Evolutionary conservation across 2,329 filamentous ascomycete species (phyloP), one percentile per base, ranked within the genome.

Genomic region (Amauroascus verrucosus): DNA sequence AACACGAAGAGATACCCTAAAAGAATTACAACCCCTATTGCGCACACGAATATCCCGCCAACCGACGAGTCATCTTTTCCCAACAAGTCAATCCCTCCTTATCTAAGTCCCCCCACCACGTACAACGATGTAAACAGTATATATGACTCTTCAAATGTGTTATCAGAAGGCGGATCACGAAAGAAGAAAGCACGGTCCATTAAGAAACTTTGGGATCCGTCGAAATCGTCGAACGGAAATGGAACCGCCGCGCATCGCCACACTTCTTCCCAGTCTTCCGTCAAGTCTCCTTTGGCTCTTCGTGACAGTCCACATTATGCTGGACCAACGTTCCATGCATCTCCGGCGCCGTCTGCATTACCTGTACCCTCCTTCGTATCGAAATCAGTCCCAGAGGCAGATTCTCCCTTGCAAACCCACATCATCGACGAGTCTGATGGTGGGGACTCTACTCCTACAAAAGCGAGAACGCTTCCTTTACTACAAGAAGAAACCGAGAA

Each of bases 251-350:
- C 58, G 9, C 63, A 68, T 58, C 65, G 63, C 22, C 63, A 67
- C 55, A 66, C 65, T 8, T 62, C 63, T 53, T 69, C 64, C 22
- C 63, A 67, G 59, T 60, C 69, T 56, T 60, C 64, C 61, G 45
- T 70, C 58, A 77, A 76, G 63, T 69, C 76, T 44, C 68, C 69
- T 47, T 69, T 69, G 28, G 70, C 70, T 11, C 33, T 62, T 40
- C 70, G 67, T 48, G 66, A 70, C 48, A 67, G 64, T 47, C 59
- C 67, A 11, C 67, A 69, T 44, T 98, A 95, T 70, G 93, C 93
- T 37, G 93, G 91, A 13, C 86, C 91, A 32, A 94, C 89, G 4
- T 98, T 97, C 68, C 90, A 96, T 69, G 87, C 89, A 38, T 97
- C 93, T 7, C 93, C 93, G 18, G 91, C 90, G 1, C 86, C 93